A percentile compares a stretch with the other conserved stretches of the same genome.
These are phyloP conservation scores for Botrytis tulipae DNA, from an alignment of 2,329 filamentous ascomycete species.

Conservation along the genomic window DNA sequence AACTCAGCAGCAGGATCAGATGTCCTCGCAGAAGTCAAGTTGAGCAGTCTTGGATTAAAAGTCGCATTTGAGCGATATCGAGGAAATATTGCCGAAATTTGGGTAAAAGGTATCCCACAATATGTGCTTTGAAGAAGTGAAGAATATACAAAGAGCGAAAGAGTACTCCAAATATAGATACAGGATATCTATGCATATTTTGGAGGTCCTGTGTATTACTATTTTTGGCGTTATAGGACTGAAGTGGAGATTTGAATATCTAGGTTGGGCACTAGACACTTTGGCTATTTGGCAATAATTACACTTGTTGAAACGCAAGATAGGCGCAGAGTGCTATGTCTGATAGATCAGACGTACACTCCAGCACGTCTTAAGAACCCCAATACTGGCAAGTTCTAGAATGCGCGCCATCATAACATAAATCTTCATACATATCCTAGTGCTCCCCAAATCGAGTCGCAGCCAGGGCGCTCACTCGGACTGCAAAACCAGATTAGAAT, in stretches of 20 bases:
- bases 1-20: constrained; percentile 6
- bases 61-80: constrained; percentile 6
- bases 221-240: not conserved
- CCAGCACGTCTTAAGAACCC: not conserved
- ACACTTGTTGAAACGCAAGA: not conserved
- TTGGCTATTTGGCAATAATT: not conserved
- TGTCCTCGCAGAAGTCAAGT: constrained; percentile 8
- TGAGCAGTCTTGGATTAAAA: constrained; percentile 15
- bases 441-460: not conserved
- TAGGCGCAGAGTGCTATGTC: not conserved
- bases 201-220: not conserved
- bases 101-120: constrained; percentile 6
- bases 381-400: not conserved
- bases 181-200: not conserved
- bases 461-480: not conserved
- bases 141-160: not conserved
- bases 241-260: not conserved
- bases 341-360: not conserved
- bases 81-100: constrained; percentile 13
- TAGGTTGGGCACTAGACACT: not conserved
- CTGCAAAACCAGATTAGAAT: not conserved
- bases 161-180: not conserved
- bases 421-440: not conserved
- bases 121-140: not conserved
- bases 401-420: not conserved